phyloP scores from a whole-genome alignment of 306 rosid genomes.

The Aeschynomene evenia region DNA sequence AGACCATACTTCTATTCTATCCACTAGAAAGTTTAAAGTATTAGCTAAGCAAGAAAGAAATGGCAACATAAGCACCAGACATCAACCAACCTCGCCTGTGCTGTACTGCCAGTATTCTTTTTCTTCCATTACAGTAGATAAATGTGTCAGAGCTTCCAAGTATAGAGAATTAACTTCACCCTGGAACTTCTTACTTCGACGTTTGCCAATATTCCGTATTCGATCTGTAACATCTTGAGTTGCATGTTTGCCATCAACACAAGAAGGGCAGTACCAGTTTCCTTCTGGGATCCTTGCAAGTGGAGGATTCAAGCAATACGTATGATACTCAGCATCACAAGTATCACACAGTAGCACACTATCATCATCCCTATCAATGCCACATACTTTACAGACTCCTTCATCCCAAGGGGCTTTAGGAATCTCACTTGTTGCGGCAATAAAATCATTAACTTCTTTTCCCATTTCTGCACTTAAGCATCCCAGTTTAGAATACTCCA shows the following conservation, averaged over 20 bases:
- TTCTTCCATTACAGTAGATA: constrained; percentile 77
- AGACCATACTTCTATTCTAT: constrained; percentile 11
- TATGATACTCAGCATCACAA: constrained; percentile 99
- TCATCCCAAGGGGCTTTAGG: constrained; percentile 99
- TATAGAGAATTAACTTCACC: constrained; percentile 71
- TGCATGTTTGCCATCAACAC: constrained; percentile 58
- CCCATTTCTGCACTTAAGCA: constrained; percentile 57
- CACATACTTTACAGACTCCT: constrained; percentile 99
- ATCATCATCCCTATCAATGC: constrained; percentile 97
- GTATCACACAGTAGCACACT: constrained; percentile 94
- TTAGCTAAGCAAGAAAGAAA: constrained; percentile 8
- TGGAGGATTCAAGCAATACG: constrained; percentile 97
- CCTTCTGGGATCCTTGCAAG: constrained; percentile 99
- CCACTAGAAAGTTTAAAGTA: neutral
- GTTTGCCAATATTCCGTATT: constrained; percentile 41
- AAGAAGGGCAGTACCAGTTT: constrained; percentile 99
- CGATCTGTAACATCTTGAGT: constrained; percentile 52
- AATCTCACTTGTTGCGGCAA: constrained; percentile 61
- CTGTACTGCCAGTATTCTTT: constrained; percentile 89
- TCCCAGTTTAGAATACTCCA: constrained; percentile 61
- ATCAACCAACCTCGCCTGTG: constrained; percentile 67
- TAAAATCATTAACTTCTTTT: constrained; percentile 63
- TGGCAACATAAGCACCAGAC: constrained; percentile 24
- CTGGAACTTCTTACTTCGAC: constrained; percentile 55
- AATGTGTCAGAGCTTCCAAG: constrained; percentile 67